phyloP scores from a whole-genome alignment of 2,329 filamentous ascomycete species.

The Aspergillus novofumigatus region DNA sequence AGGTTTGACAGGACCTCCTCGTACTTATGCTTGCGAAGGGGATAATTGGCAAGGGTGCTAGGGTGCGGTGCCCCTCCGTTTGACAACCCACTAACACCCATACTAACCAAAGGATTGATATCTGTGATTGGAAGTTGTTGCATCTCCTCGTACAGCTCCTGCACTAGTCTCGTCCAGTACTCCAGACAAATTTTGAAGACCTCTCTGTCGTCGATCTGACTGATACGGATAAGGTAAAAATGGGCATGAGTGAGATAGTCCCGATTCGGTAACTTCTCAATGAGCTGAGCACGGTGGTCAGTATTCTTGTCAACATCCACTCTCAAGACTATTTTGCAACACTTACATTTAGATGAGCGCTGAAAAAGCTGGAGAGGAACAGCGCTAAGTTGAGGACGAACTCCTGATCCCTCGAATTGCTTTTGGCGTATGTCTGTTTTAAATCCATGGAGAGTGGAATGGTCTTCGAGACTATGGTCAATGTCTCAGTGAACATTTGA shows the following conservation, averaged over 20 bases:
- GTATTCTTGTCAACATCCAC: conserved; percentile 1
- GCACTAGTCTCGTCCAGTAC: conserved; percentile 98
- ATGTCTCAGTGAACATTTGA: conserved; percentile 96
- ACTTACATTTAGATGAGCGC: conserved; percentile 76
- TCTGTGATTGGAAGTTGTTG: conserved; percentile 92
- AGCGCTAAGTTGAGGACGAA: conserved; percentile 96
- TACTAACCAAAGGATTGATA: conserved; percentile 80
- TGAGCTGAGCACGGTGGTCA: conserved; percentile 54
- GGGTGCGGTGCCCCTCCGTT: conserved; percentile 84
- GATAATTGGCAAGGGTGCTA: conserved; percentile 78
- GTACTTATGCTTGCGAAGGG: conserved; percentile 97
- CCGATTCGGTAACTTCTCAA: conserved; percentile 91
- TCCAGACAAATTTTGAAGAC: conserved; percentile 99
- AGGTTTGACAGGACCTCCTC: conserved; percentile 89
- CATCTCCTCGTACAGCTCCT: conserved; percentile 98
- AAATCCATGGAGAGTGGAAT: conserved; percentile 88
- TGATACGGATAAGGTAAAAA: conserved; percentile 97
- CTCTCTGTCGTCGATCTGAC: conserved; percentile 96
- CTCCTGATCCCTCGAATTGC: conserved; percentile 90
- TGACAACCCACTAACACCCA: conserved; percentile 65
- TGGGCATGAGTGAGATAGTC: conserved; percentile 95
- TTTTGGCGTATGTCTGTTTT: conserved; percentile 84
- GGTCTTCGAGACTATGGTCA: conserved; percentile 88
- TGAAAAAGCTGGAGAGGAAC: conserved; percentile 96
- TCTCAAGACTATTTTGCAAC: conserved; percentile 1